phyloP scores from a whole-genome alignment of 2,329 filamentous ascomycete species.

The Scedosporium dehoogii region DNA sequence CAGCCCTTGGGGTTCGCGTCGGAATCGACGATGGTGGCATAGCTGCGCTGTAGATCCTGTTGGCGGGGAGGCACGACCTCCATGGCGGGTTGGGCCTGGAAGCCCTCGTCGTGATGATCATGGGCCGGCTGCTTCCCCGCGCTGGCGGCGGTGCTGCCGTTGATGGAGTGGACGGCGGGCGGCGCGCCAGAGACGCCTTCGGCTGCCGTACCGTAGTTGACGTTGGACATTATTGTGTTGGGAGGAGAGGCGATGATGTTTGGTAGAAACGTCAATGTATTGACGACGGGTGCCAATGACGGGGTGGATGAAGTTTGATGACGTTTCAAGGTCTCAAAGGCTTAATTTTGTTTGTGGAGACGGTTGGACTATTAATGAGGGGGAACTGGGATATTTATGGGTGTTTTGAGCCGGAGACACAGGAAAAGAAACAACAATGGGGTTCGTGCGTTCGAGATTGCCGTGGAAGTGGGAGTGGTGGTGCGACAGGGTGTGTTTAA shows the following conservation, averaged over 20 bases:
- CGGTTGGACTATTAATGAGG: too few species aligned
- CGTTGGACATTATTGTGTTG: not conserved
- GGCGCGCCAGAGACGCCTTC: not conserved
- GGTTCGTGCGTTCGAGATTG: not conserved
- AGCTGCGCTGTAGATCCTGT: conserved; percentile 77
- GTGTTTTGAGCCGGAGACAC: not conserved
- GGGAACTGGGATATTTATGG: not conserved
- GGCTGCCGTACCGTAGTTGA: not conserved
- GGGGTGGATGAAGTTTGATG: too few species aligned
- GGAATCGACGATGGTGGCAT: conserved; percentile 54
- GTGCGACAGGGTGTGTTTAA: not conserved
- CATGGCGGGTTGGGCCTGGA: conserved; percentile 47
- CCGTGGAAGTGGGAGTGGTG: not conserved
- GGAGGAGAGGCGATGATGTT: not conserved
- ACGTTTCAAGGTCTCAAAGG: too few species aligned
- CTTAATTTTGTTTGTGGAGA: too few species aligned
- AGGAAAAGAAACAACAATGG: not conserved
- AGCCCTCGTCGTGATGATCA: conserved; percentile 22
- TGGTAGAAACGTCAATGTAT: not conserved
- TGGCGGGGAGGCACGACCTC: conserved; percentile 68
- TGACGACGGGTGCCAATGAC: too few species aligned
- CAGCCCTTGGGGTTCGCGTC: conserved; percentile 69
- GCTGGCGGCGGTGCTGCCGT: not conserved
- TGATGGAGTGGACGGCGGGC: not conserved
- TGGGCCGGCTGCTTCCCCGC: conserved; percentile 1